Evolutionary conservation across 1,284 basidiomycete species (phyloP), one percentile per base, ranked within the genome.

Genomic region (Trichosporon inkin): DNA sequence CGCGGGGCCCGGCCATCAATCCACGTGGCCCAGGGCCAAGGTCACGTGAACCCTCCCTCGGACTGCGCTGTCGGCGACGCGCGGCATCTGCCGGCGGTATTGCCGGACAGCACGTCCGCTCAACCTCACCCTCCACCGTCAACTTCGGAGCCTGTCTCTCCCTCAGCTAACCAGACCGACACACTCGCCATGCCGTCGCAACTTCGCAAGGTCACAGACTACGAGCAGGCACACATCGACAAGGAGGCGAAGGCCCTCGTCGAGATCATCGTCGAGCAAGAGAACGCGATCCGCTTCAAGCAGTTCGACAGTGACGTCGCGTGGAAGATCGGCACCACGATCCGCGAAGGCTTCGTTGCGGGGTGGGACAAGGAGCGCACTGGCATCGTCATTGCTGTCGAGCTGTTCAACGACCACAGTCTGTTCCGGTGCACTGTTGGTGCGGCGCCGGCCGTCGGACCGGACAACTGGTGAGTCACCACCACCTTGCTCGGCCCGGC

Each of bases 321-420:
- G 1, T 73, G 63, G 57, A 58, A 68, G 52, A 44, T 74, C 47
- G 74, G 74, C 11, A 57, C 49, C 3, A 59, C 68, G 7, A 63
- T 76, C 40, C 67, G 71, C 11, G 36, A 60, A 13, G 59, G 55
- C 13, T 76, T 72, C 57, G 14, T 67, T 10, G 61, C 62, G 10
- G 62, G 56, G 17, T 19, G 52, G 10, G 62, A 58, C n/a, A 49
- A 60, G 28, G 49, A 55, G 20, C 57, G 53, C 2, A 51, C 57
- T 49, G 78, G 76, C 1, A 66, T 73, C 36, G 71, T 78, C 10
- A 71, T 78, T 39, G 59, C 68, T 32, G 74, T 79, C 36, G 66
- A 69, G 57, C 65, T 70, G 19, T 74, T 74, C 40, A 73, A 67
- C 20, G 76, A 73, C 1, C 69, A 74, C 53, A 67, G 63, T 13